Evolutionary conservation across 2,329 filamentous ascomycete species (phyloP).

Genomic region (Chaetomium sp.): DNA sequence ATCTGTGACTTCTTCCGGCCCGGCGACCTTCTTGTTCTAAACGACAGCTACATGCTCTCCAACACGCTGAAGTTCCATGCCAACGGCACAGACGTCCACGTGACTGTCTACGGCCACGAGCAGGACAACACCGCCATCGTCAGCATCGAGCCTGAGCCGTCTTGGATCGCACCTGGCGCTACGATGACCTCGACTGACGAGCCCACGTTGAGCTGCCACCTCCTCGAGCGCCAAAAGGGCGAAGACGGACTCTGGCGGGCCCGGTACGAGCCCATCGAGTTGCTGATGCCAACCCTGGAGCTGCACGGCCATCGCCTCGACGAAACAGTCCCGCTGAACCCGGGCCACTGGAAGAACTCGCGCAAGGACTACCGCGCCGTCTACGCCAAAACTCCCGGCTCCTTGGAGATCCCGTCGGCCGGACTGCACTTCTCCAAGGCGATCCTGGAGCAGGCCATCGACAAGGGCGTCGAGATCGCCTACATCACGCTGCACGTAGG

Average conservation of each 20-base stretch:
- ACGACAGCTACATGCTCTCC: not conserved
- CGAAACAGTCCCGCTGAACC: not conserved
- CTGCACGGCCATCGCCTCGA: not conserved
- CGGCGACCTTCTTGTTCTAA: not conserved
- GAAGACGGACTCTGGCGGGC: not conserved
- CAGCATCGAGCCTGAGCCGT: not conserved
- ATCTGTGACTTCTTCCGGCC: not conserved
- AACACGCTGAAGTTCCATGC: not conserved
- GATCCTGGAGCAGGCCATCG: not conserved
- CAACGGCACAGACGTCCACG: not conserved
- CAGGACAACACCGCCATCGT: not conserved
- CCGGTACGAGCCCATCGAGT: not conserved
- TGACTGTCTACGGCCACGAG: not conserved
- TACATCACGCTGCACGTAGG: not conserved
- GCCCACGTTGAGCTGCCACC: not conserved
- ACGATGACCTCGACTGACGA: not conserved
- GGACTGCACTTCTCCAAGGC: not conserved
- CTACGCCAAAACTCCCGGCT: not conserved
- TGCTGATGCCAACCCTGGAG: not conserved
- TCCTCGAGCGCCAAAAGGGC: not conserved
- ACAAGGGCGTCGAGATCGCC: not conserved
- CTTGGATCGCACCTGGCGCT: not conserved
- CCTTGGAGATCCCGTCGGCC: not conserved
- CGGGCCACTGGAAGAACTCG: not conserved
- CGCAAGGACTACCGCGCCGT: not conserved